These are phyloP conservation scores for Clavispora santaluciae DNA, from an alignment of 805 yeast genomes.

Conservation along the genomic window DNA sequence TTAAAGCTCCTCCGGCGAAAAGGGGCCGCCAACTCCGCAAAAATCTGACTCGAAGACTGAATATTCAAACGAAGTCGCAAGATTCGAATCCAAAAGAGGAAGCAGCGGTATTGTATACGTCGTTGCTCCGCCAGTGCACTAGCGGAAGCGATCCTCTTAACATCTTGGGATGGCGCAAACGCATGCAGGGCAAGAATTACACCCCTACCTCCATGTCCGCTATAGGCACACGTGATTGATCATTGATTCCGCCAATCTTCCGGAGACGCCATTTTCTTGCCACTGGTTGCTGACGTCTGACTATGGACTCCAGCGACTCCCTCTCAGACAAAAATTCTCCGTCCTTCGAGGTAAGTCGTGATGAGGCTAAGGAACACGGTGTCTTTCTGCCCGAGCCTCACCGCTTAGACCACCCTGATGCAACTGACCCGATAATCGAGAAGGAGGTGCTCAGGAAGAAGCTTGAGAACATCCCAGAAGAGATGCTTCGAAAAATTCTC, in stretches of 20 bases:
- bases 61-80: no score
- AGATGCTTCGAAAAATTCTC: constrained; percentile 21
- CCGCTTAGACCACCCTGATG: neutral
- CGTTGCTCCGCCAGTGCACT: constrained; percentile 2
- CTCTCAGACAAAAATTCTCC: neutral
- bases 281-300: neutral
- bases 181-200: neutral
- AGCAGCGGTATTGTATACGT: neutral
- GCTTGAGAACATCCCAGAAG: constrained; percentile 16
- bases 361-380: neutral
- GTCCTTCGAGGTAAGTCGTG: neutral
- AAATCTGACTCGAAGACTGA: no score
- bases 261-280: neutral
- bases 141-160: constrained; percentile 7
- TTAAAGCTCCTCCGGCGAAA: no score
- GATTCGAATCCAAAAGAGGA: no score
- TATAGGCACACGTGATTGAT: neutral
- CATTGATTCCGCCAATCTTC: neutral
- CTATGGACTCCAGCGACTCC: neutral
- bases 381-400: neutral
- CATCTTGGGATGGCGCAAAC: constrained; percentile 6
- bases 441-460: constrained; percentile 12
- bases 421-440: constrained; percentile 4
- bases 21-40: neutral
- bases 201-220: neutral